These are phyloP conservation scores for Lactarius psammicola DNA, from an alignment of 768 basidiomycete genomes.

Conservation along the genomic window DNA sequence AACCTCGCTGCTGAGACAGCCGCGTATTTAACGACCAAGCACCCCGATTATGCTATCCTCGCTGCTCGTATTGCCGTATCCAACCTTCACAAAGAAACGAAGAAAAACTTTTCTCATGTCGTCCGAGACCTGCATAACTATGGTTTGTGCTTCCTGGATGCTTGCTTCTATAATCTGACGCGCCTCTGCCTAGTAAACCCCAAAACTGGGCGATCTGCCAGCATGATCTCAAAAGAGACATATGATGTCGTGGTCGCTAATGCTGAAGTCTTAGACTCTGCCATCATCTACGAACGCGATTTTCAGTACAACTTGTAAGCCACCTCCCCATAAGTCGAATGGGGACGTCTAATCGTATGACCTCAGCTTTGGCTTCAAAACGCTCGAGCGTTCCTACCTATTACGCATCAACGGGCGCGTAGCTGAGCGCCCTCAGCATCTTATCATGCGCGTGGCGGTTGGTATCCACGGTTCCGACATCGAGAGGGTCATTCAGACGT, in stretches of 20 bases:
- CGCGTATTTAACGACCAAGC: slow-evolving; percentile 94
- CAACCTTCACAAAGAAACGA: slow-evolving; percentile 98
- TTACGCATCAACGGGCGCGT: slow-evolving; percentile 92
- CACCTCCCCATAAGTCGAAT: neutral
- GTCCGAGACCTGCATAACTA: slow-evolving; percentile 89
- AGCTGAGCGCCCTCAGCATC: slow-evolving; percentile 96
- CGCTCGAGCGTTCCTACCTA: slow-evolving; percentile 95
- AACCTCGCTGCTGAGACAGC: slow-evolving; percentile 97
- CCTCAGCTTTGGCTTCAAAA: slow-evolving; percentile 96
- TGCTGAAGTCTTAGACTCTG: slow-evolving; percentile 80
- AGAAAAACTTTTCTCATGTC: slow-evolving; percentile 93
- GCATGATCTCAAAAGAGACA: slow-evolving; percentile 89
- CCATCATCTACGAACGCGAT: slow-evolving; percentile 97
- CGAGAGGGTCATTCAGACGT: slow-evolving; percentile 86
- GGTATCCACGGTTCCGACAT: slow-evolving; percentile 92
- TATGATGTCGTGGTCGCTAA: slow-evolving; percentile 82
- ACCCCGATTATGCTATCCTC: slow-evolving; percentile 97
- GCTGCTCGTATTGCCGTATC: slow-evolving; percentile 99
- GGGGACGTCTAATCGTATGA: slow-evolving; percentile 9
- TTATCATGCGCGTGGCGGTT: slow-evolving; percentile 99
- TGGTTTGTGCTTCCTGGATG: slow-evolving; percentile 44
- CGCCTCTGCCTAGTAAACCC: slow-evolving; percentile 68
- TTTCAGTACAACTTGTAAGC: slow-evolving; percentile 94
- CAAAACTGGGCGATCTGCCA: slow-evolving; percentile 81
- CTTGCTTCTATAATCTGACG: neutral